Evolutionary conservation across 2,329 filamentous ascomycete species (phyloP).

Genomic region (Botrytis fragariae): DNA sequence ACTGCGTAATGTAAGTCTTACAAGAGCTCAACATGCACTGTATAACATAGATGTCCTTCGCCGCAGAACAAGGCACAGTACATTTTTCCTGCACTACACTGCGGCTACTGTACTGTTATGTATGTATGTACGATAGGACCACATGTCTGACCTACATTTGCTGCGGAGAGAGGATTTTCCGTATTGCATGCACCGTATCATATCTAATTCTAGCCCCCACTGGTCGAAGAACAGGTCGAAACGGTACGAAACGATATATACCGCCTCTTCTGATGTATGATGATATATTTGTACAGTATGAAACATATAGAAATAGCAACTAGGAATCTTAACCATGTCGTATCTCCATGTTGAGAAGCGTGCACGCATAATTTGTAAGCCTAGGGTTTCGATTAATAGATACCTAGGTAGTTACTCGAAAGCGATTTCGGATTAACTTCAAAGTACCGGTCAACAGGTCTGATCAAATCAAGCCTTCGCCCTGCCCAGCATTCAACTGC

Average conservation of each 20-base stretch:
- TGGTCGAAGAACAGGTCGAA: background rate
- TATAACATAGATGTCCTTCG: slow-evolving; percentile 5
- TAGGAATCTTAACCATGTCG: background rate
- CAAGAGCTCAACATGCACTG: slow-evolving; percentile 1
- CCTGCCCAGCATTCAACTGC: background rate
- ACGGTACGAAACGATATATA: background rate
- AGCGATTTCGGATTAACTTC: background rate
- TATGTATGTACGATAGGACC: slow-evolving; percentile 14
- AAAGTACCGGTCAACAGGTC: background rate
- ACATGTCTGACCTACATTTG: slow-evolving; percentile 15
- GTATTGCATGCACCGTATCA: slow-evolving; percentile 6
- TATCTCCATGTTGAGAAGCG: background rate
- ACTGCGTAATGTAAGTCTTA: background rate
- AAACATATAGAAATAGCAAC: background rate
- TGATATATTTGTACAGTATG: slow-evolving; percentile 9
- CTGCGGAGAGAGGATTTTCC: slow-evolving; percentile 4
- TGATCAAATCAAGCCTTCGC: slow-evolving; percentile 7
- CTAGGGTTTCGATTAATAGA: background rate
- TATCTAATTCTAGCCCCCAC: background rate
- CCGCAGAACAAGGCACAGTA: slow-evolving; percentile 12
- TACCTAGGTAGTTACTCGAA: background rate
- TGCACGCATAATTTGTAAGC: background rate
- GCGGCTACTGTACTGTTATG: slow-evolving; percentile 6
- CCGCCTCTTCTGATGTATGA: background rate
- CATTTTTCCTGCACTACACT: slow-evolving; percentile 10